These are phyloP conservation scores for Berberis vulgaris DNA, from an alignment of 164 flowering plant genomes.

Conservation along the genomic window DNA sequence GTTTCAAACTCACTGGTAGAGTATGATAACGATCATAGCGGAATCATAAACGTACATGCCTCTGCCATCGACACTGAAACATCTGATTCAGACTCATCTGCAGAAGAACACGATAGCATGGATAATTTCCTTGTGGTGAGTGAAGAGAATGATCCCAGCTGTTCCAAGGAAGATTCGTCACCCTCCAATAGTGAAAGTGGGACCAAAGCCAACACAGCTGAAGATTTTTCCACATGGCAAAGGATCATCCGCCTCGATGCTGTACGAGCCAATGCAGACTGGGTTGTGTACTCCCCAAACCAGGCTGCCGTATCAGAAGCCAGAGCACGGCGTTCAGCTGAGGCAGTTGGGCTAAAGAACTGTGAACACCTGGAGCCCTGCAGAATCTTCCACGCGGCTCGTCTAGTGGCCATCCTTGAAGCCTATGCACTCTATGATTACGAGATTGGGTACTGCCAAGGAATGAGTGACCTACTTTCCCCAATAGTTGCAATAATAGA, in stretches of 20 bases:
- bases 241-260: conserved; percentile 94
- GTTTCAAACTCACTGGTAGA: conserved; percentile 21
- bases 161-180: conserved; percentile 20
- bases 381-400: conserved; percentile 80
- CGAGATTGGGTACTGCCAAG: conserved; percentile 96
- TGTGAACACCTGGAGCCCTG: conserved; percentile 75
- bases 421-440: conserved; percentile 87
- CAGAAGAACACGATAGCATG: conserved; percentile 22
- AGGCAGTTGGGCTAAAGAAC: conserved; percentile 75
- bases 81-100: conserved; percentile 52
- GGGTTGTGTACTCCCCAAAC: conserved; percentile 49
- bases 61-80: conserved; percentile 17
- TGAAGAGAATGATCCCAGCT: conserved; percentile 23
- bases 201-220: conserved; percentile 25
- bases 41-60: conserved; percentile 6
- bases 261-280: conserved; percentile 73
- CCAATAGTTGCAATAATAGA: conserved; percentile 71
- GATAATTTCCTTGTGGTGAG: conserved; percentile 9
- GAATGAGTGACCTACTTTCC: conserved; percentile 96
- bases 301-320: conserved; percentile 62
- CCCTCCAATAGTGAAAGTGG: conserved; percentile 18
- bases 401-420: conserved; percentile 87
- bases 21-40: conserved; percentile 24
- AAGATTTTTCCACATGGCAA: conserved; percentile 89
- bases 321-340: conserved; percentile 58